phyloP scores from a whole-genome alignment of 2,329 filamentous ascomycete genomes.

The Dryadomyces quercus-mongolicae region DNA sequence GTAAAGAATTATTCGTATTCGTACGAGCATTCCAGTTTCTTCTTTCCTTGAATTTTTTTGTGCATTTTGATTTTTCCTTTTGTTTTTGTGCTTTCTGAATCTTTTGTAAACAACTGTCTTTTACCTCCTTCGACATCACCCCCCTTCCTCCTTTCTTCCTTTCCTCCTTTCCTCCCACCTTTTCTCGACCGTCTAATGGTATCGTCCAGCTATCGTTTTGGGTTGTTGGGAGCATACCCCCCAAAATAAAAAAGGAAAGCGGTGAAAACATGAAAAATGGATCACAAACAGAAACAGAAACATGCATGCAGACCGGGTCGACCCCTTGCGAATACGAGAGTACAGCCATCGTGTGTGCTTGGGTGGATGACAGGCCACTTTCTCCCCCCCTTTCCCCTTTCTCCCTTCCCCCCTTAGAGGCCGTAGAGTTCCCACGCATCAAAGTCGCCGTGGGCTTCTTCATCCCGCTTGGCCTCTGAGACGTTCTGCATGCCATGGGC shows the following conservation, averaged over 20 bases:
- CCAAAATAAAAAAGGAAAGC: background rate
- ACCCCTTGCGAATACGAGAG: background rate
- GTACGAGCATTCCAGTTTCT: too few species aligned
- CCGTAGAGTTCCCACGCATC: slow-evolving; percentile 13
- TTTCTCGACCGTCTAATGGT: slow-evolving; percentile 2
- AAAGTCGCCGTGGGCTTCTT: slow-evolving; percentile 1
- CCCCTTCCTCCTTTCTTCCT: too few species aligned
- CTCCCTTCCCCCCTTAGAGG: too few species aligned
- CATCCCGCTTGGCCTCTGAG: background rate
- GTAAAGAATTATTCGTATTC: too few species aligned
- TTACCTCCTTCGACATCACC: background rate
- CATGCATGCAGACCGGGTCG: background rate
- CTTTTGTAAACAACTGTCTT: background rate
- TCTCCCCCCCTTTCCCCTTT: too few species aligned
- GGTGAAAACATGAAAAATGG: background rate
- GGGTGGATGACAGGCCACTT: too few species aligned
- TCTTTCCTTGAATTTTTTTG: too few species aligned
- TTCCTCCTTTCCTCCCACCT: too few species aligned
- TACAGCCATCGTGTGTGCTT: too few species aligned
- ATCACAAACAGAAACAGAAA: background rate
- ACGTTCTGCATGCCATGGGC: background rate
- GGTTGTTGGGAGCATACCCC: background rate
- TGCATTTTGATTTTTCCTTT: too few species aligned
- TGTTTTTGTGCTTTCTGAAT: background rate
- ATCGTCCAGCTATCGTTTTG: background rate